Evolutionary conservation across 208 protist species (phyloP).

Genomic region (Acanthamoeba lugdunensis): DNA sequence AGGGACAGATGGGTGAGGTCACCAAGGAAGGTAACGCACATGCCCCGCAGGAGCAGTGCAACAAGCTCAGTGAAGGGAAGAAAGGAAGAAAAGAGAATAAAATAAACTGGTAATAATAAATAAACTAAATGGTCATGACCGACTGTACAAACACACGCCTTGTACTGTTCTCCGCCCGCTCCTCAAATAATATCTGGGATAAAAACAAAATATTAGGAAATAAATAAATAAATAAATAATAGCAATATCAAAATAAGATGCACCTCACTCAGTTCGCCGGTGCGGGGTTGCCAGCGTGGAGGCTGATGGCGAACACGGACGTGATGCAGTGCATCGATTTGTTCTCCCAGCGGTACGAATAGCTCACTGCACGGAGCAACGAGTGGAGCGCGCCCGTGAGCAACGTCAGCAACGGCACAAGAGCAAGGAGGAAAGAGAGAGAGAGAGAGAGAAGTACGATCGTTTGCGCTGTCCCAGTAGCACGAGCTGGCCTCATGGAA

Average conservation of each 20-base stretch:
- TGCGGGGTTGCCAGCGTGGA: background rate
- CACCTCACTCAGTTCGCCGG: background rate
- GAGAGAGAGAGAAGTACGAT: slow-evolving; percentile 73
- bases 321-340: slow-evolving; percentile 86
- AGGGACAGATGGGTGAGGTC: too few relatives aligned
- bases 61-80: too few relatives aligned
- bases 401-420: background rate
- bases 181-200: background rate
- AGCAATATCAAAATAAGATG: background rate
- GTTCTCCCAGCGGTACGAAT: slow-evolving; percentile 85
- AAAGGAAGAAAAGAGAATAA: background rate
- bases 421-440: background rate
- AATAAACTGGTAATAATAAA: background rate
- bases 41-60: too few relatives aligned
- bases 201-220: background rate
- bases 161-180: too few relatives aligned
- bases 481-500: slow-evolving; percentile 88
- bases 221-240: background rate
- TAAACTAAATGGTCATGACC: background rate
- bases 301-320: slow-evolving; percentile 80
- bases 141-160: background rate
- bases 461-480: slow-evolving; percentile 87
- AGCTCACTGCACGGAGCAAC: slow-evolving; percentile 67
- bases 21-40: too few relatives aligned
- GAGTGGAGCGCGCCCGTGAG: background rate